A percentile compares a stretch with the other conserved stretches of the same genome.
These are phyloP conservation scores for Lactuca sativa DNA, from an alignment of 129 eudicot species.

Conservation along the genomic window DNA sequence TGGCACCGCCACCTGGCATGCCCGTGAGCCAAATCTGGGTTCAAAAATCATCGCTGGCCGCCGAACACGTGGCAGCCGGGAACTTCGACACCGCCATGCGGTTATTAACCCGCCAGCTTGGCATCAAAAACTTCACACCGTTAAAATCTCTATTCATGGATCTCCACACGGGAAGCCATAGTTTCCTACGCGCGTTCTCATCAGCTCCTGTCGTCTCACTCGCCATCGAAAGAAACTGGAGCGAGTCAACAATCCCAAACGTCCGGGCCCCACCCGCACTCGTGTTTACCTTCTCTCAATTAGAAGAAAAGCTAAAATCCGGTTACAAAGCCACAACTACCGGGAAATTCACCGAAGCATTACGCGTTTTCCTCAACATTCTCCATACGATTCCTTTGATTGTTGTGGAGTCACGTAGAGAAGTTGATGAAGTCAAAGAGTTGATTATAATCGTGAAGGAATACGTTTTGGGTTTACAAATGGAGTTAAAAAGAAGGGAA, in stretches of 20 bases:
- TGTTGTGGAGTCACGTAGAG: slow-evolving; percentile 61
- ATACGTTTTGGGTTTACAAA: slow-evolving; percentile 50
- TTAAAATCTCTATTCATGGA: slow-evolving; percentile 46
- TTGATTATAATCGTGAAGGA: slow-evolving; percentile 49
- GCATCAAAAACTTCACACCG: slow-evolving; percentile 50
- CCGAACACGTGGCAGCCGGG: slow-evolving; percentile 69
- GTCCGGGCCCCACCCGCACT: slow-evolving; percentile 57
- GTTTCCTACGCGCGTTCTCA: slow-evolving; percentile 44
- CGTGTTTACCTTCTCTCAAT: slow-evolving; percentile 44
- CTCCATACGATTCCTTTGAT: slow-evolving; percentile 57
- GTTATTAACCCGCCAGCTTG: slow-evolving; percentile 54
- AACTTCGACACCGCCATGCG: slow-evolving; percentile 75
- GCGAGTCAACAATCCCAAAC: slow-evolving; percentile 54
- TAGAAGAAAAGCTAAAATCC: slow-evolving; percentile 57
- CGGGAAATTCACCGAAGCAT: slow-evolving; percentile 56
- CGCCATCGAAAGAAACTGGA: slow-evolving; percentile 56
- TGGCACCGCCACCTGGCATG: slow-evolving; percentile 55
- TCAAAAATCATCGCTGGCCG: slow-evolving; percentile 57
- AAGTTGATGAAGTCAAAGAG: slow-evolving; percentile 69
- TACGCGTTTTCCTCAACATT: slow-evolving; percentile 39
- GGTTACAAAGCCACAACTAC: slow-evolving; percentile 61
- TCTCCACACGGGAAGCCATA: slow-evolving; percentile 56
- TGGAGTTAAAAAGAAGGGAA: slow-evolving; percentile 59
- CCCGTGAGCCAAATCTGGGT: slow-evolving; percentile 67
- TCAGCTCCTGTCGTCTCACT: slow-evolving; percentile 55